A percentile compares a stretch with the other conserved stretches of the same genome.
Conservation (phyloP, 129 eudicot species). For the Arctium lappa region DNA sequence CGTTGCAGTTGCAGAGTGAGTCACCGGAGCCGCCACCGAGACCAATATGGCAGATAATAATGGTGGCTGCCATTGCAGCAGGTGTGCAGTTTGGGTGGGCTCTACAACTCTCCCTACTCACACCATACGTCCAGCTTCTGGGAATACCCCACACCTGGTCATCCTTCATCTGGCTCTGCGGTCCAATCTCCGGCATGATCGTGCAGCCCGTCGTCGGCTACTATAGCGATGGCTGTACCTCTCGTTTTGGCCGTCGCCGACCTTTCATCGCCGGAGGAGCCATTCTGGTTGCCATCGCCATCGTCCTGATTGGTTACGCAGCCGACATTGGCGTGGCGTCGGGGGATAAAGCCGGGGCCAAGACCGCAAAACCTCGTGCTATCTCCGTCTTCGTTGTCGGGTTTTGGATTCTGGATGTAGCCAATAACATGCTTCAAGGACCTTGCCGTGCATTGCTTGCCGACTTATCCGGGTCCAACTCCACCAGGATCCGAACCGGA, state of each 20-base stretch:
- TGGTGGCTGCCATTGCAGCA: slow-evolving; percentile 62
- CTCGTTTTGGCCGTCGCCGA: slow-evolving; percentile 52
- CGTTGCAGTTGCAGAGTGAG: background rate
- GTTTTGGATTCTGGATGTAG: slow-evolving; percentile 61
- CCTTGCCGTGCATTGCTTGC: slow-evolving; percentile 67
- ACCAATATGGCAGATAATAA: slow-evolving; percentile 35
- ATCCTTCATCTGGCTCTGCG: slow-evolving; percentile 62
- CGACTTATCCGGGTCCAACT: slow-evolving; percentile 37
- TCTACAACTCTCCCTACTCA: slow-evolving; percentile 57
- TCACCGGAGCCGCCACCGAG: background rate
- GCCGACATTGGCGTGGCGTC: slow-evolving; percentile 41
- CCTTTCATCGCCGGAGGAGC: slow-evolving; percentile 53
- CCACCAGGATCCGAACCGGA: slow-evolving; percentile 22
- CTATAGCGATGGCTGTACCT: slow-evolving; percentile 44
- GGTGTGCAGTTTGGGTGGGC: slow-evolving; percentile 74
- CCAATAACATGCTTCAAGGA: slow-evolving; percentile 59
- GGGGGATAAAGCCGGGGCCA: slow-evolving; percentile 29
- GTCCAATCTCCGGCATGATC: slow-evolving; percentile 67
- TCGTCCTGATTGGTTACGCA: slow-evolving; percentile 52
- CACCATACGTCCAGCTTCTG: slow-evolving; percentile 59
- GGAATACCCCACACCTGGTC: slow-evolving; percentile 58
- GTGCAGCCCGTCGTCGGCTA: slow-evolving; percentile 60
- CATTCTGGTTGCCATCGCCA: slow-evolving; percentile 29
- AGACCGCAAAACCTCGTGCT: slow-evolving; percentile 33
- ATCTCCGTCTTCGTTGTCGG: slow-evolving; percentile 46